Base-by-base conservation (phyloP, 108 stramenopile genomes). In the Nannochloropsis salina region DNA sequence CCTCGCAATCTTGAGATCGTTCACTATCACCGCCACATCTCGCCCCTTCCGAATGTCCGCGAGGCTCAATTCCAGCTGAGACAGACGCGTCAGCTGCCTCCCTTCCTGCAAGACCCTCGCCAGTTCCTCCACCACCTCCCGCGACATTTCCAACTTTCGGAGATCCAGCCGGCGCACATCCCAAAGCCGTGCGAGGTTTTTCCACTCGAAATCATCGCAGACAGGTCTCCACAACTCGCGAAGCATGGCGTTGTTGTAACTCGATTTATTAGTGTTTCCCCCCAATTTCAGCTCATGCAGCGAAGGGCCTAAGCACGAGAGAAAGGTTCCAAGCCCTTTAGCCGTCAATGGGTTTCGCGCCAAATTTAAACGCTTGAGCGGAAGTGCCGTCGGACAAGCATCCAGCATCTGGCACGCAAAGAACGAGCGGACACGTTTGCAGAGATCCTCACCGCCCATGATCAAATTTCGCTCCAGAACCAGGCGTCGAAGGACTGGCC, bases 321-420 rank as follows among this genome's bases (percentile, higher is more conserved):
- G 3, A n/a, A 74, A n/a, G 8, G n/a, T n/a, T 6, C 20, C 8
- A 15, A 74, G 15, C 61, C 61, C 61, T 74, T 74, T 2, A n/a
- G 61, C 61, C 61, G 61, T 74, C 61, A 74, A n/a, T 74, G 61
- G 61, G n/a, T 74, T 74, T 74, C 61, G 15, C n/a, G 61, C 61
- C 61, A 74, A 74, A 74, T 74, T 74, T 3, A 74, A n/a, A n/a
- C 61, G 61, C n/a, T 74, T 74, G 15, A 74, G 4, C 61, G 61
- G n/a, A n/a, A n/a, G n/a, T 15, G 15, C 61, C 61, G 20, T n/a
- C n/a, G 61, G n/a, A 15, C 20, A 8, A n/a, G 61, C 61, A 74
- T 15, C 20, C 61, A 6, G 61, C n/a, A 15, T 6, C 2, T 3
- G 61, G 6, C 4, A 74, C n/a, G 61, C 15, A 15, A 74, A 74